Evolutionary conservation across 371 early-diverging fungal species (phyloP).

Genomic region (Mucor racemosus): DNA sequence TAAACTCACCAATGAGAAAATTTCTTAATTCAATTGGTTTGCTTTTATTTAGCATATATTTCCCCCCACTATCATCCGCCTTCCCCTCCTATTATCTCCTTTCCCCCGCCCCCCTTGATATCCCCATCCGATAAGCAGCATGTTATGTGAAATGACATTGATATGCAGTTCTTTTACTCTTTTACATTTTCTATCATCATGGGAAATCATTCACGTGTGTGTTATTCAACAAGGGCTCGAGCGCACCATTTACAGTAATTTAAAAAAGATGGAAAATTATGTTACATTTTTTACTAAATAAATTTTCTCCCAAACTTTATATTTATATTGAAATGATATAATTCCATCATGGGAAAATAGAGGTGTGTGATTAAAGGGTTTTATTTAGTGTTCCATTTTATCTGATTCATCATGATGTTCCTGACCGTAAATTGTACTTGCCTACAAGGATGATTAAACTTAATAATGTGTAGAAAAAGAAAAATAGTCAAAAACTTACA

Average conservation of each 20-base stretch:
- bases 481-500: slow-evolving; percentile 49
- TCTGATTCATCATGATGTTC: slow-evolving; percentile 26
- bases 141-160: background rate
- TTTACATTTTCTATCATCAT: background rate
- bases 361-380: background rate
- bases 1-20: slow-evolving; percentile 9
- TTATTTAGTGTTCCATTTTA: slow-evolving; percentile 18
- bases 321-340: too few relatives aligned
- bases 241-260: background rate
- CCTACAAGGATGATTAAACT: slow-evolving; percentile 12
- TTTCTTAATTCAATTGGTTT: slow-evolving; percentile 5
- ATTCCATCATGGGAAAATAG: too few relatives aligned
- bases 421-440: slow-evolving; percentile 40
- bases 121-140: background rate
- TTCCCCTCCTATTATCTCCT: background rate
- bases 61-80: too few relatives aligned
- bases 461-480: too few relatives aligned
- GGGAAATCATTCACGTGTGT: slow-evolving; percentile 6
- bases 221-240: slow-evolving; percentile 7
- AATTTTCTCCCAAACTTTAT: too few relatives aligned
- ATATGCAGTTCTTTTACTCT: background rate
- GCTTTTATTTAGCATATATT: background rate
- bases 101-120: background rate
- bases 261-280: too few relatives aligned
- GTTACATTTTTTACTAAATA: too few relatives aligned